Evolutionary conservation across 2,329 filamentous ascomycete genomes (phyloP).

Genomic region (Helotiales sp.): DNA sequence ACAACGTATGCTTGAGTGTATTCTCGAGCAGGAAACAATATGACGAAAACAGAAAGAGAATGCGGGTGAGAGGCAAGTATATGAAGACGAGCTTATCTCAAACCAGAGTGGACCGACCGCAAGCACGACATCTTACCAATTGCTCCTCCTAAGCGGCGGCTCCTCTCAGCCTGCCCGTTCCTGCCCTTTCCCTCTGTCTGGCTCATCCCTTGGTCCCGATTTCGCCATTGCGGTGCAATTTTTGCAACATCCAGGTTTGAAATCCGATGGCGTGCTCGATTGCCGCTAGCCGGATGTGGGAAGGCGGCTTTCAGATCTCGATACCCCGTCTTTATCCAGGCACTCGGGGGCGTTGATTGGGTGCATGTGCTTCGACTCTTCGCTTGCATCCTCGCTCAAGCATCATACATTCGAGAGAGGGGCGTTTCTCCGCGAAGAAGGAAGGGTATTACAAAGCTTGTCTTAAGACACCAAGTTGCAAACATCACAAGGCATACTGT

Average conservation of each 20-base stretch:
- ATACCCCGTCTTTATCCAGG: neutral
- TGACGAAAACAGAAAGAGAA: neutral
- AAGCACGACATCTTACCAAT: conserved; percentile 11
- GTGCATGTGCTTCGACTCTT: neutral
- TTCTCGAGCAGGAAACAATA: neutral
- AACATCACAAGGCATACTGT: neutral
- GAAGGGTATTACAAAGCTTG: neutral
- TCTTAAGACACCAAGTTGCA: neutral
- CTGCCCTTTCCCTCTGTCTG: neutral
- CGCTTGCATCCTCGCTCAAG: neutral
- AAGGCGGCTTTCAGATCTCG: neutral
- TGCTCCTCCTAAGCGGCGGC: neutral
- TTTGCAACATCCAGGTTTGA: neutral
- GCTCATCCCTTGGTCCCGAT: neutral
- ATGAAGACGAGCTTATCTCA: neutral
- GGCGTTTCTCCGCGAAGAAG: neutral
- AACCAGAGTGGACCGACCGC: conserved; percentile 1
- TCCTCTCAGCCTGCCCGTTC: neutral
- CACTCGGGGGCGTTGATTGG: neutral
- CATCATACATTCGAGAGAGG: neutral
- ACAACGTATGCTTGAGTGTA: neutral
- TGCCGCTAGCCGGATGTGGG: neutral
- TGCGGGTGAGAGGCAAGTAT: conserved; percentile 1
- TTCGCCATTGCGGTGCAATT: neutral
- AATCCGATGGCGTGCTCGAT: neutral